Conservation (phyloP, 2,329 filamentous ascomycete species). For the Didymella segeticola region DNA sequence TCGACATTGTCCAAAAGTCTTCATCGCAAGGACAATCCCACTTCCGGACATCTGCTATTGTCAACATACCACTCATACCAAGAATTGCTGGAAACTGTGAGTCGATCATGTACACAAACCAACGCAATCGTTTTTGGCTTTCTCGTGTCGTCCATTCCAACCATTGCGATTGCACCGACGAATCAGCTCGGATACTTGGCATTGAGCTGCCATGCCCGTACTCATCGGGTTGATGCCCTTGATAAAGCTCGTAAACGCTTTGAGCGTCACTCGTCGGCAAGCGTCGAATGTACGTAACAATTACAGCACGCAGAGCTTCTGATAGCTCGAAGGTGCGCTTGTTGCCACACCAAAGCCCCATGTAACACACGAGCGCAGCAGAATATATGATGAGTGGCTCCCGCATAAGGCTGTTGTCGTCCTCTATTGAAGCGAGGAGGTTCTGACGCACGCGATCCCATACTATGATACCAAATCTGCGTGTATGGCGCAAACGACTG, state of each 20-base stretch:
- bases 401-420: slow-evolving; percentile 11
- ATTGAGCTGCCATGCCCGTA: neutral
- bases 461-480: slow-evolving; percentile 14
- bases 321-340: slow-evolving; percentile 14
- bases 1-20: slow-evolving; percentile 2
- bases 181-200: neutral
- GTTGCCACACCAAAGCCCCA: slow-evolving; percentile 18
- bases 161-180: neutral
- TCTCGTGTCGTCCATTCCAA: slow-evolving; percentile 1
- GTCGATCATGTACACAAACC: slow-evolving; percentile 12
- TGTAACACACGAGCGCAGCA: slow-evolving; percentile 7
- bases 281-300: slow-evolving; percentile 11
- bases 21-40: slow-evolving; percentile 16
- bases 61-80: slow-evolving; percentile 12
- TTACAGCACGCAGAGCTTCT: slow-evolving; percentile 4
- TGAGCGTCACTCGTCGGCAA: neutral
- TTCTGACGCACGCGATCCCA: slow-evolving; percentile 10
- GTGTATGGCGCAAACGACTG: slow-evolving; percentile 8
- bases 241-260: neutral
- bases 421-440: slow-evolving; percentile 6
- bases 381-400: slow-evolving; percentile 12
- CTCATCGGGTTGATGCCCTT: neutral
- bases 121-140: slow-evolving; percentile 8
- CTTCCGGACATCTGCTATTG: slow-evolving; percentile 3
- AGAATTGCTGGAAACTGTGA: slow-evolving; percentile 8